Evolutionary conservation across 441 rosid genomes (phyloP), one percentile per base, ranked within the genome.

Genomic region (Gossypium laxum): DNA sequence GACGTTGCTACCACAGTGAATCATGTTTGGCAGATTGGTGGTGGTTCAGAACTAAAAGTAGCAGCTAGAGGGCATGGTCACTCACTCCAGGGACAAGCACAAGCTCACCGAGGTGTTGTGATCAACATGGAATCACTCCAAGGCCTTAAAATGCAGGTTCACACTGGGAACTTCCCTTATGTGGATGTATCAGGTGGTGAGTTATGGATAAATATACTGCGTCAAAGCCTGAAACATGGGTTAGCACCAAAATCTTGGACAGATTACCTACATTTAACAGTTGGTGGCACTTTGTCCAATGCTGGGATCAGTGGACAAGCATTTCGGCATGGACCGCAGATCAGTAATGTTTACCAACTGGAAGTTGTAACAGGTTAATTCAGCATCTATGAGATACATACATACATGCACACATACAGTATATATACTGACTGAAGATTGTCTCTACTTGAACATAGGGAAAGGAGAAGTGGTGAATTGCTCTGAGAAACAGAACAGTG

Each of bases 301-400:
- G 98, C 90, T 24, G 98, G 98, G 77, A 80, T 94, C 73, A 94
- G 98, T 51, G 98, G 98, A 59, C 97, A 94, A 81, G 96, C 98
- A 71, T 94, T 94, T 81, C 85, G 85, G 65, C 91, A 94, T 80
- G 98, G 98, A 71, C 98, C 98, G 61, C 98, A 94, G 77, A 94
- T 93, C 72, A 91, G 93, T 79, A 94, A 94, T 60, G 96, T 94
- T 73, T 82, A 84, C 77, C 96, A 90, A 78, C 86, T 94, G 79
- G 92, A 94, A 76, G 87, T 94, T 69, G 85, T 94, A 59, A 94
- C 98, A 91, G 98, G 98, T 94, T 79, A 38, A 38, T 55, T 73
- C 74, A 68, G 67, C 52, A 30, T 72, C 60, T 28, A 72, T 47
- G 18, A 77, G 58, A 70, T 58, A 66, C 51, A 67, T 66, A 15